These are phyloP conservation scores for Mortierella sp. DNA, from an alignment of 371 early-diverging fungal genomes.

Conservation along the genomic window DNA sequence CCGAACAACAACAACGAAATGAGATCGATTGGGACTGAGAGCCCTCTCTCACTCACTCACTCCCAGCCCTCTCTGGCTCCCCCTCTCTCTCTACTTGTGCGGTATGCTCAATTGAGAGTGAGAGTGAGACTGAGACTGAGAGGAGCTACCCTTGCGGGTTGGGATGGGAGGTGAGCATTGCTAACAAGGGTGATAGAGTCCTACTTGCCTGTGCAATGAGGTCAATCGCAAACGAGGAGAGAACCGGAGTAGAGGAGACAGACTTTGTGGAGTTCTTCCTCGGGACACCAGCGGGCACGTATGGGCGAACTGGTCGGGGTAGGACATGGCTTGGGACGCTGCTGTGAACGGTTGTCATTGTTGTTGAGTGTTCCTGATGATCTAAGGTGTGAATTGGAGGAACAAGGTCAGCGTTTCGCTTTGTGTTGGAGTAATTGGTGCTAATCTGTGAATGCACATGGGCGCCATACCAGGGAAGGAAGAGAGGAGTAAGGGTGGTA, in stretches of 20 bases:
- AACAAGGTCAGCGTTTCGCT: too few relatives aligned
- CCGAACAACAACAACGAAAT: not conserved
- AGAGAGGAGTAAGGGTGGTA: not conserved
- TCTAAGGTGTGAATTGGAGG: not conserved
- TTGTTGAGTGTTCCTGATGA: not conserved
- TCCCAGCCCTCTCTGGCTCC: too few relatives aligned
- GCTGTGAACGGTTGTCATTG: constrained; percentile 45
- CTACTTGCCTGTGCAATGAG: constrained; percentile 50
- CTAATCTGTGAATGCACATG: not conserved
- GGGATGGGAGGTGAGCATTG: too few relatives aligned
- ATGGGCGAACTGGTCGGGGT: constrained; percentile 29
- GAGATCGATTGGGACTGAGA: constrained; percentile 5
- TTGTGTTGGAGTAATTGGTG: too few relatives aligned
- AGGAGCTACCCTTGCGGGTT: too few relatives aligned
- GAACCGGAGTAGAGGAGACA: constrained; percentile 28
- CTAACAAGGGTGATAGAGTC: not conserved
- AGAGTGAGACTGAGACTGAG: too few relatives aligned
- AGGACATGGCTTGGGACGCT: constrained; percentile 17
- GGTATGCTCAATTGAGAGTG: too few relatives aligned
- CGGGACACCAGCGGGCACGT: constrained; percentile 9
- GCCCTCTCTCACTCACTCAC: constrained; percentile 1
- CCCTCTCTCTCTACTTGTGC: too few relatives aligned
- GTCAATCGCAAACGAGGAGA: constrained; percentile 51
- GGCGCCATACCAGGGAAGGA: not conserved
- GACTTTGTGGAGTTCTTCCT: constrained; percentile 45